A percentile compares a stretch with the other conserved stretches of the same genome.
phyloP scores from a whole-genome alignment of 2,329 filamentous ascomycete genomes.

The Cadophora sp. region DNA sequence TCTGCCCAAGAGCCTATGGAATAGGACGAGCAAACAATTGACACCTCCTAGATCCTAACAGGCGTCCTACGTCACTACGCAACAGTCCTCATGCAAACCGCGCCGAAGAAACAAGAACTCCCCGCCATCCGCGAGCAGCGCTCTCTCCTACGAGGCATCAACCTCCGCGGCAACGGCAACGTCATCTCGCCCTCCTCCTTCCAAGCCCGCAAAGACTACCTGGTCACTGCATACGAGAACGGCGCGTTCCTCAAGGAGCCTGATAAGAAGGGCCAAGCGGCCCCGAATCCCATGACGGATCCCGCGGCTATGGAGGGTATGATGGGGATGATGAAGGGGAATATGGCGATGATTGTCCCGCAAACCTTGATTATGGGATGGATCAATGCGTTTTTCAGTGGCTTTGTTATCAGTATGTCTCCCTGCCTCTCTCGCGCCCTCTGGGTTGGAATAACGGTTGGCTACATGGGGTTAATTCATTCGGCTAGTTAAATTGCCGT shows the following conservation, averaged over 20 bases:
- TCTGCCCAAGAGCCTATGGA: background rate
- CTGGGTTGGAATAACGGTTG: background rate
- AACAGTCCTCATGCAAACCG: slow-evolving; percentile 83
- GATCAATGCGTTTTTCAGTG: slow-evolving; percentile 99
- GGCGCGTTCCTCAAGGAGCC: slow-evolving; percentile 91
- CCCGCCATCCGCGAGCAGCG: slow-evolving; percentile 85
- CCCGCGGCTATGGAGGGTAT: slow-evolving; percentile 98
- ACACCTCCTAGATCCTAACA: slow-evolving; percentile 73
- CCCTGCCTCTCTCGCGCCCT: background rate
- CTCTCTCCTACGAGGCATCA: slow-evolving; percentile 81
- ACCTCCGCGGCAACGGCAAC: slow-evolving; percentile 82
- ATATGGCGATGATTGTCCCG: slow-evolving; percentile 99
- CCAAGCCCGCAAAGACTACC: slow-evolving; percentile 77
- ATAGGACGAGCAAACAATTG: background rate
- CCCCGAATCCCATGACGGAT: slow-evolving; percentile 93
- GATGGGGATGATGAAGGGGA: slow-evolving; percentile 99
- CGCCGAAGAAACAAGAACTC: slow-evolving; percentile 82
- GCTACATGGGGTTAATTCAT: slow-evolving; percentile 29
- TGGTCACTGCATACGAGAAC: slow-evolving; percentile 83
- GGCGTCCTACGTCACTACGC: slow-evolving; percentile 97
- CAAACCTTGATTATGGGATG: slow-evolving; percentile 99
- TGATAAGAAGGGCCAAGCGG: slow-evolving; percentile 82
- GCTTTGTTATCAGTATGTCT: slow-evolving; percentile 90
- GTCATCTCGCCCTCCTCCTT: slow-evolving; percentile 82
- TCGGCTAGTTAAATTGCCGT: slow-evolving; percentile 85